Base-by-base conservation (phyloP, 1,284 basidiomycete genomes). In the Ganoderma multipileum region DNA sequence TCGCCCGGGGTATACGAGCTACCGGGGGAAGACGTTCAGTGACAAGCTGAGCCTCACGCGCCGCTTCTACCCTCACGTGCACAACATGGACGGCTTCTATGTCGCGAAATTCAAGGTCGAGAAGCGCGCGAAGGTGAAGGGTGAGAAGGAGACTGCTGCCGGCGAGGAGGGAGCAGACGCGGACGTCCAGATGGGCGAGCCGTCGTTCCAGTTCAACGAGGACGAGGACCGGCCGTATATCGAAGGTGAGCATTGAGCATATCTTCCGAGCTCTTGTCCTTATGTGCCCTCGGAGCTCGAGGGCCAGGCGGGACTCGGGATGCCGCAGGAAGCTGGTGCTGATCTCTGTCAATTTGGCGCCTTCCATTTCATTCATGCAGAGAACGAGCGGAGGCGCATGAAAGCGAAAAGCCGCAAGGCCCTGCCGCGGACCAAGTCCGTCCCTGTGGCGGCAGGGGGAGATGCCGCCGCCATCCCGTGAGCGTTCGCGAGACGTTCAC, bases 81-180 rank as follows among this genome's bases (percentile, higher is more conserved):
- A 95, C 79, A 95, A 95, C 79, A 95, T 99, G 94, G 98, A 99
- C 81, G 98, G 98, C 2, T 99, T 99, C 87, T 99, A 91, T 80
- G 96, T 99, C 66, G 97, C 97, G 73, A 99, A 99, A 83, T 95
- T 99, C 86, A 98, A 96, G 82, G 91, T 99, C 28, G 92, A 91
- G 78, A 93, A 89, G 81, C 87, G 91, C 69, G 79, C 82, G 63
- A 96, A 95, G 82, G 78, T 76, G 58, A 75, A 76, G 66, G 81
- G 77, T 0, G 81, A 76, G 8, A 79, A 76, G 63, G 79, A 75
- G 64, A 73, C 72, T 54, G 79, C 76, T 42, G 79, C 54, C 16
- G 69, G 79, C 70, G 72, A 65, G 33, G 81, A 75, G 11, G 81
- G 73, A 60, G 73, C 71, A 41, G 79, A 79, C 18, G 73, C 70